Percentiles rank a stretch among this genome's conserved stretches.
Conservation (phyloP, 1,139 yeast species). For the Hemisphaericaspora xylofermentans region DNA sequence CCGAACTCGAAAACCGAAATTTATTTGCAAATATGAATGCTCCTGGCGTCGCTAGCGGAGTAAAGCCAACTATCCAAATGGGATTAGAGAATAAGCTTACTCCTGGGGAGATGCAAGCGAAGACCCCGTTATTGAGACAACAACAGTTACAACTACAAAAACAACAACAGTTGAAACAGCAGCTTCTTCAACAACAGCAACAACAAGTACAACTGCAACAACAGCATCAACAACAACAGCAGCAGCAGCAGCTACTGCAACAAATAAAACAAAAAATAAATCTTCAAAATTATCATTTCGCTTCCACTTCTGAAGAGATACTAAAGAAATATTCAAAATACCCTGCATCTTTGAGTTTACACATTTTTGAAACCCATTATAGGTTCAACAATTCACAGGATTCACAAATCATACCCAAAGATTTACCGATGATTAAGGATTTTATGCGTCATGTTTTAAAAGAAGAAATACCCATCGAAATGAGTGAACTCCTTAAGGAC, state of each 20-base stretch:
- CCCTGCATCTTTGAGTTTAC: slow-evolving; percentile 84
- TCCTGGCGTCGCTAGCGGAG: slow-evolving; percentile 10
- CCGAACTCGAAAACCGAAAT: not conserved
- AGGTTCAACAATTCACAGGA: slow-evolving; percentile 68
- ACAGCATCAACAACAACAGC: slow-evolving; percentile 21
- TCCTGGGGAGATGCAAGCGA: slow-evolving; percentile 10
- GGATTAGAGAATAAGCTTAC: slow-evolving; percentile 3
- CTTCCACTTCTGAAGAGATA: slow-evolving; percentile 73
- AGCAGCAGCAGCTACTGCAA: slow-evolving; percentile 29
- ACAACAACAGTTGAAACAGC: slow-evolving; percentile 15
- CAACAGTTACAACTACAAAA: slow-evolving; percentile 9
- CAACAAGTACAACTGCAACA: slow-evolving; percentile 11
- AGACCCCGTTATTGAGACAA: slow-evolving; percentile 11
- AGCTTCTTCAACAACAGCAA: slow-evolving; percentile 8
- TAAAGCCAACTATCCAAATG: slow-evolving; percentile 2
- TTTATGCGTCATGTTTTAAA: slow-evolving; percentile 76
- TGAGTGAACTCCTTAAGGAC: slow-evolving; percentile 85
- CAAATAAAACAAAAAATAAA: slow-evolving; percentile 32
- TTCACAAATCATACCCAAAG: slow-evolving; percentile 79
- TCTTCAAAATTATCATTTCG: slow-evolving; percentile 50
- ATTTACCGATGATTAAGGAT: slow-evolving; percentile 74
- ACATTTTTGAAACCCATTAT: slow-evolving; percentile 86
- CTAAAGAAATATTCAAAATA: slow-evolving; percentile 72
- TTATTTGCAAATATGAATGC: slow-evolving; percentile 8
- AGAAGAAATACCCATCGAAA: slow-evolving; percentile 85